Conservation (phyloP, 495 filamentous ascomycete genomes). For the Poronia punctata region DNA sequence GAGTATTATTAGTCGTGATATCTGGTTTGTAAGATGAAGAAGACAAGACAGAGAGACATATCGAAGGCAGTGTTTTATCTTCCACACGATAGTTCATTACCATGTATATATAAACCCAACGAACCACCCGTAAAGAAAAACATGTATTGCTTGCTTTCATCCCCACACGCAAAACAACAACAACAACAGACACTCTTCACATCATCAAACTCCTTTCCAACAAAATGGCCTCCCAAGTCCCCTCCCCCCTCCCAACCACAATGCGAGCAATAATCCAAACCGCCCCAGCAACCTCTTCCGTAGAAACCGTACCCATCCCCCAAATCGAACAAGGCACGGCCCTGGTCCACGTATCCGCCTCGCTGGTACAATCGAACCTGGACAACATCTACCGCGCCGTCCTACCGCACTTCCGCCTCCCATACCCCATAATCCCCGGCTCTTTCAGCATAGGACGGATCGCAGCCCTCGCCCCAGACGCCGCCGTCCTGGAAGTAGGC, state of each 20-base stretch:
- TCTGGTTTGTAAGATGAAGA: too few relatives aligned
- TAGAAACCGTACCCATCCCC: slow-evolving; percentile 3
- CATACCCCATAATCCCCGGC: slow-evolving; percentile 4
- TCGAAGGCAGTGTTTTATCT: background rate
- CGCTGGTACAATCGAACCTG: slow-evolving; percentile 2
- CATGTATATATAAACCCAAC: background rate
- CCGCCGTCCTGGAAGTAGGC: slow-evolving; percentile 29
- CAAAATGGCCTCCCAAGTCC: slow-evolving; percentile 6
- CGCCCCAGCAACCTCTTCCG: slow-evolving; percentile 1
- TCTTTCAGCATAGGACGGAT: slow-evolving; percentile 37
- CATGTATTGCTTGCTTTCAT: too few relatives aligned
- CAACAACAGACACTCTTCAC: background rate
- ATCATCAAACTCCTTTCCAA: background rate
- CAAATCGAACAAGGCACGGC: background rate
- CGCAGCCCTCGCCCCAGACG: slow-evolving; percentile 38
- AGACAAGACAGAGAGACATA: background rate
- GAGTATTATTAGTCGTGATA: background rate
- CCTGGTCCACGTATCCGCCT: background rate
- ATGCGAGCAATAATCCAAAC: slow-evolving; percentile 6
- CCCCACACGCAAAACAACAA: background rate
- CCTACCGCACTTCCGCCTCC: background rate
- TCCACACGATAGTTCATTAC: background rate
- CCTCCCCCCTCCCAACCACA: slow-evolving; percentile 3
- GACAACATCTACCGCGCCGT: background rate
- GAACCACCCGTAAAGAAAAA: background rate